These are phyloP conservation scores for Cyberlindnera xishuangbannaensis DNA, from an alignment of 805 yeast species.

Conservation along the genomic window DNA sequence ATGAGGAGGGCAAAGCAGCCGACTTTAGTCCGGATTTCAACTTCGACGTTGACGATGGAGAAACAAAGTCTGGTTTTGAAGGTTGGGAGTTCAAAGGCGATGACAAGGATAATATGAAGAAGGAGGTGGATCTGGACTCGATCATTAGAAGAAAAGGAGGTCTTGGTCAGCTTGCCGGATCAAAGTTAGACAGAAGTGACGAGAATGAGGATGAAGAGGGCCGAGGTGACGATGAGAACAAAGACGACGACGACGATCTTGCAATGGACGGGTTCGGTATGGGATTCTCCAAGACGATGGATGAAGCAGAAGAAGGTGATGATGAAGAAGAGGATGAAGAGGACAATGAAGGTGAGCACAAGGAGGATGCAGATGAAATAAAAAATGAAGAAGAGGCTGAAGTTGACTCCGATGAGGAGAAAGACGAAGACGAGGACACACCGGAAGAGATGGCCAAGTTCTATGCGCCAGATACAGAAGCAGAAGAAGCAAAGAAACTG, in stretches of 20 bases:
- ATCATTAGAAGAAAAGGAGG: conserved; percentile 88
- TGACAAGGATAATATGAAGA: conserved; percentile 26
- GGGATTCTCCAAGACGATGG: conserved; percentile 26
- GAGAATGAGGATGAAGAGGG: conserved; percentile 39
- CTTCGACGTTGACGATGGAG: conserved; percentile 61
- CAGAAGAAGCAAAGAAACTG: conserved; percentile 45
- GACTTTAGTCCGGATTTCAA: conserved; percentile 70
- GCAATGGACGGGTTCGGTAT: conserved; percentile 44
- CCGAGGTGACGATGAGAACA: conserved; percentile 39
- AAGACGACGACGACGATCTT: conserved; percentile 35
- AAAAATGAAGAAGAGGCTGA: conserved; percentile 19
- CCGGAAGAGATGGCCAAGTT: conserved; percentile 80
- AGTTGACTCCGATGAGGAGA: conserved; percentile 32
- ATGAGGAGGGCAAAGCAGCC: conserved; percentile 21
- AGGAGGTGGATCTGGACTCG: conserved; percentile 80
- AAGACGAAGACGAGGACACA: conserved; percentile 49
- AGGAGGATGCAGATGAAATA: conserved; percentile 29
- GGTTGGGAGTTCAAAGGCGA: conserved; percentile 84
- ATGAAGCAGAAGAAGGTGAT: conserved; percentile 31
- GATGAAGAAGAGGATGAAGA: conserved; percentile 29
- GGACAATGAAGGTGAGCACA: conserved; percentile 12
- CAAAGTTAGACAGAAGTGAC: conserved; percentile 32
- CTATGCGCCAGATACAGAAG: conserved; percentile 55
- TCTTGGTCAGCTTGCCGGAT: conserved; percentile 46
- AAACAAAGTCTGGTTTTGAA: conserved; percentile 40